Conservation (phyloP, 2,329 filamentous ascomycete species). For the Ceratocystis variospora region DNA sequence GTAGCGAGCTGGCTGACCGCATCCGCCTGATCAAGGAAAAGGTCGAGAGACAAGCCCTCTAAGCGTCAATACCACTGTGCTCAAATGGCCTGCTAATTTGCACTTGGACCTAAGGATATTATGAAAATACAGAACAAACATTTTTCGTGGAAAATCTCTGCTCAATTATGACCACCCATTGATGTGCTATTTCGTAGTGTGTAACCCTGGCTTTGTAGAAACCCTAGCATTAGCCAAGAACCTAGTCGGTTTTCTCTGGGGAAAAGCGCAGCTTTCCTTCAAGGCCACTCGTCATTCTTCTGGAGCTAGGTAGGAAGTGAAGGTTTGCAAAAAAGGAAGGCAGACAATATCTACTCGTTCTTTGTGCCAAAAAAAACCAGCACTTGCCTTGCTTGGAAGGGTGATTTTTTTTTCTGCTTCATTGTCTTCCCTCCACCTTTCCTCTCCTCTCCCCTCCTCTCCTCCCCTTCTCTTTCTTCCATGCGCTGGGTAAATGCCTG, state of each 20-base stretch:
- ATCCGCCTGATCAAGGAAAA: conserved; percentile 85
- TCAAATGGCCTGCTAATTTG: not conserved
- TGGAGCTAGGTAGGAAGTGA: not conserved
- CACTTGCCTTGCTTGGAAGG: not conserved
- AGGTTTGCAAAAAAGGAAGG: not conserved
- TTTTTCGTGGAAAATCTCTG: conserved; percentile 9
- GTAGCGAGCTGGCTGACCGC: conserved; percentile 71
- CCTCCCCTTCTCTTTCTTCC: not conserved
- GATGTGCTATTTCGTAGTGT: too few relatives aligned
- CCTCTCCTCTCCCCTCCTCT: too few relatives aligned
- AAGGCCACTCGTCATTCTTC: too few relatives aligned
- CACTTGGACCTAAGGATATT: conserved; percentile 2
- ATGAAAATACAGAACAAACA: conserved; percentile 12
- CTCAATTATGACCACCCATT: not conserved
- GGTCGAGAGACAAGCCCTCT: conserved; percentile 92
- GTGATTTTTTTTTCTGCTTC: not conserved
- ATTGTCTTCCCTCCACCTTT: not conserved
- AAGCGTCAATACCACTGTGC: conserved; percentile 26
- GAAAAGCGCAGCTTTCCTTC: too few relatives aligned
- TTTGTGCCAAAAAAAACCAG: not conserved
- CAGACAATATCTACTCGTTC: not conserved
- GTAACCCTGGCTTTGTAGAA: not conserved
- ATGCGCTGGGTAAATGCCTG: not conserved
- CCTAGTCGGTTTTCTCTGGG: too few relatives aligned
- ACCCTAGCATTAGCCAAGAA: too few relatives aligned